These are phyloP conservation scores for Flaveria sonorensis DNA, from an alignment of 129 eudicot species.

Conservation along the genomic window DNA sequence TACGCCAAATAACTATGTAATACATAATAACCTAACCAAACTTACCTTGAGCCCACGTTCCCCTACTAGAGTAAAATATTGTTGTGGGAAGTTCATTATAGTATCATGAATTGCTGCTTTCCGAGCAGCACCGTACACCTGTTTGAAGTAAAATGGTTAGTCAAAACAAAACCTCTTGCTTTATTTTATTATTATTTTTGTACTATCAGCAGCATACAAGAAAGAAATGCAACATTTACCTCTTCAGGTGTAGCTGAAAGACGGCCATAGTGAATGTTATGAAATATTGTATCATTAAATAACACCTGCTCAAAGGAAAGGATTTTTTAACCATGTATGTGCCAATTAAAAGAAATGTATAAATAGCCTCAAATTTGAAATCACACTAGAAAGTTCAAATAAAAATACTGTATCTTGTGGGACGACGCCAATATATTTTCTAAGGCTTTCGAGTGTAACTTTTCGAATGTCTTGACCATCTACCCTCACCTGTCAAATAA, in stretches of 20 bases:
- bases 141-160: constrained; percentile 13
- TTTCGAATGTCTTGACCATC: constrained; percentile 84
- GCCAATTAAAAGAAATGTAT: background rate
- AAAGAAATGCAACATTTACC: constrained; percentile 43
- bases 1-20: background rate
- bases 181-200: background rate
- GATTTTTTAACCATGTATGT: constrained; percentile 12
- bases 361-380: background rate
- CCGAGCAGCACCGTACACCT: constrained; percentile 91
- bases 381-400: background rate
- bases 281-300: constrained; percentile 92
- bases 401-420: constrained; percentile 93
- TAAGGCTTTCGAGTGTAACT: constrained; percentile 83
- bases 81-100: constrained; percentile 86
- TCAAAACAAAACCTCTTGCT: constrained; percentile 18
- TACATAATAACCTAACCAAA: background rate
- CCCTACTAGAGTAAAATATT: constrained; percentile 88
- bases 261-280: constrained; percentile 91
- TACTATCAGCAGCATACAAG: background rate
- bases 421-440: constrained; percentile 86
- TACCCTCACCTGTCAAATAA: constrained; percentile 62
- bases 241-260: constrained; percentile 89
- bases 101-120: constrained; percentile 94
- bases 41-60: constrained; percentile 96
- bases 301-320: constrained; percentile 63